Conservation (phyloP, 2,329 filamentous ascomycete species). For the Pseudogymnoascus sp. region DNA sequence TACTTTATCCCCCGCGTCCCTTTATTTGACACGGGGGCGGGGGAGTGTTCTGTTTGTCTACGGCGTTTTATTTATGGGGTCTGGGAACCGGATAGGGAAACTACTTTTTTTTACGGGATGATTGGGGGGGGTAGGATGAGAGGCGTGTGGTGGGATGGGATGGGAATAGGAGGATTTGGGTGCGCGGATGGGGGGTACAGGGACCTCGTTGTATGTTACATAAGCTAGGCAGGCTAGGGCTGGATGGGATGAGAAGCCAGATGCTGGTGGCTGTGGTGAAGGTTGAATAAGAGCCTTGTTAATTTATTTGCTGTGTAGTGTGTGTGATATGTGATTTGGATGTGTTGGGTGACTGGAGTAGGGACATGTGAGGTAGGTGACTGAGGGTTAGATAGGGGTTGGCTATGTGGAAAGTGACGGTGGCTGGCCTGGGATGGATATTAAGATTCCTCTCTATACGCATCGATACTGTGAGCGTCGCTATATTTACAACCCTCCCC, state of each 20-base stretch:
- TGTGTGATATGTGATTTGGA: background rate
- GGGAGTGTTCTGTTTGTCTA: background rate
- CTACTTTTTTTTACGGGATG: background rate
- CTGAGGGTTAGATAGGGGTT: background rate
- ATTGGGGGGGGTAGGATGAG: background rate
- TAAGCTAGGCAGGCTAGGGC: background rate
- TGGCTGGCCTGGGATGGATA: background rate
- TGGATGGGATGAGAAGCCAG: background rate
- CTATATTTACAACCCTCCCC: background rate
- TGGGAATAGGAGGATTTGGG: background rate
- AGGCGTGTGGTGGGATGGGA: background rate
- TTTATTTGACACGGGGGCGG: background rate
- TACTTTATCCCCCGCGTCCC: background rate
- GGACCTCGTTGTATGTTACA: slow-evolving; percentile 4
- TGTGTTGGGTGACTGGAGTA: background rate
- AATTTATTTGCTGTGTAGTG: background rate
- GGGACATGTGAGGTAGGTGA: background rate
- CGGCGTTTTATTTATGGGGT: background rate
- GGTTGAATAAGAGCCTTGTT: slow-evolving; percentile 1
- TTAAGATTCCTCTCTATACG: background rate
- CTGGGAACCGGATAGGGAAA: background rate
- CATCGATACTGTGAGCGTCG: background rate
- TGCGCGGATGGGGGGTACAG: background rate
- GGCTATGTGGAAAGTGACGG: background rate
- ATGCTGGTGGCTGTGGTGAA: background rate